Evolutionary conservation across 225 moss, liverwort and hornwort genomes (phyloP).

Genomic region (Neckera pumila): DNA sequence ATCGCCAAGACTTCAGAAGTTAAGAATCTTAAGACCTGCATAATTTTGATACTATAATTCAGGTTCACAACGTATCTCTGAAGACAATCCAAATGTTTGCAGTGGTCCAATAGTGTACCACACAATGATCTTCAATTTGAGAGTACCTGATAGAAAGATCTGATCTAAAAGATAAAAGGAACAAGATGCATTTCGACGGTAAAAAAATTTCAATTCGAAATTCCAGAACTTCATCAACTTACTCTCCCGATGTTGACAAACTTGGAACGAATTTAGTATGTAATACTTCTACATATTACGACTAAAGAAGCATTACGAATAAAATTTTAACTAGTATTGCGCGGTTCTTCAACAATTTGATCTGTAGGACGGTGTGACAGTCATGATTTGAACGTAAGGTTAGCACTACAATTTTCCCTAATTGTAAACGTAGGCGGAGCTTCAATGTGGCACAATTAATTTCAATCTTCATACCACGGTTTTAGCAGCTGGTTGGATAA

Average conservation of each 20-base stretch:
- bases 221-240: not conserved
- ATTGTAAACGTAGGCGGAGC: not conserved
- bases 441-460: not conserved
- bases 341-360: not conserved
- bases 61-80: not conserved
- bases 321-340: not conserved
- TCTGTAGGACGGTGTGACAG: not conserved
- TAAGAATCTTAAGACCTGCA: not conserved
- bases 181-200: not conserved
- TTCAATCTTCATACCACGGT: constrained; percentile 33
- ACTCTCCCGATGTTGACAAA: not conserved
- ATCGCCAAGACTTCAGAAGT: not conserved
- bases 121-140: not conserved
- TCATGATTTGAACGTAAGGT: not conserved
- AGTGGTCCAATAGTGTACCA: not conserved
- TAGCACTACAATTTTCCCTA: not conserved
- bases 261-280: no score
- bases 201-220: not conserved
- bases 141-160: not conserved
- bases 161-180: not conserved
- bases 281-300: no score
- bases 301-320: not conserved
- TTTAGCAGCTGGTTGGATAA: constrained; percentile 15
- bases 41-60: not conserved
- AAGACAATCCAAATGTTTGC: not conserved